Evolutionary conservation across 805 yeast species (phyloP).

Genomic region (Henningerozyma blattae): DNA sequence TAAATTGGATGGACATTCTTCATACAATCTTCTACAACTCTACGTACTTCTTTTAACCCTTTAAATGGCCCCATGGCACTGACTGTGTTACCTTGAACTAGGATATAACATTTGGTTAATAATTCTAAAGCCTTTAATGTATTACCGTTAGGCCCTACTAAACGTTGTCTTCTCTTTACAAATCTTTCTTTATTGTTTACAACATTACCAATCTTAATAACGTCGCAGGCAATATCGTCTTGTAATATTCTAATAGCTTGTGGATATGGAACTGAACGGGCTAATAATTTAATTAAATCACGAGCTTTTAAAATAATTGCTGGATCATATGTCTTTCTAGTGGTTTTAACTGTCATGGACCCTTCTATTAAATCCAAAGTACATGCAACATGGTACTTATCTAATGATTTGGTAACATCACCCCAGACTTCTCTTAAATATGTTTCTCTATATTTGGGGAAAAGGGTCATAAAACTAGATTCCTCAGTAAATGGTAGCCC

Average conservation of each 20-base stretch:
- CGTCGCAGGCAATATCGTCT: constrained; percentile 92
- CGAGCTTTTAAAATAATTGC: constrained; percentile 88
- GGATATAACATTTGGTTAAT: constrained; percentile 86
- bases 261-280: constrained; percentile 94
- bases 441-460: constrained; percentile 92
- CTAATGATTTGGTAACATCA: constrained; percentile 75
- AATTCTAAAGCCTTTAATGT: constrained; percentile 92
- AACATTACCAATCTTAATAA: constrained; percentile 84
- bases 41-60: constrained; percentile 82
- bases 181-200: constrained; percentile 88
- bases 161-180: constrained; percentile 87
- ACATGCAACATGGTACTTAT: constrained; percentile 66
- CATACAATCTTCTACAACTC: constrained; percentile 98
- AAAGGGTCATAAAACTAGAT: constrained; percentile 84
- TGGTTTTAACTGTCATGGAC: constrained; percentile 92
- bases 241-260: constrained; percentile 87
- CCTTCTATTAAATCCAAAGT: constrained; percentile 88
- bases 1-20: constrained; percentile 93
- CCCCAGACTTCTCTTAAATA: constrained; percentile 87
- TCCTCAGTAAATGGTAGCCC: constrained; percentile 93
- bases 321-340: constrained; percentile 92
- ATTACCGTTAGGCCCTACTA: constrained; percentile 95
- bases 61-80: constrained; percentile 94
- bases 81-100: constrained; percentile 96
- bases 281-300: constrained; percentile 83